Base-by-base conservation (phyloP, 495 filamentous ascomycete genomes). In the Entonaema liquescens region DNA sequence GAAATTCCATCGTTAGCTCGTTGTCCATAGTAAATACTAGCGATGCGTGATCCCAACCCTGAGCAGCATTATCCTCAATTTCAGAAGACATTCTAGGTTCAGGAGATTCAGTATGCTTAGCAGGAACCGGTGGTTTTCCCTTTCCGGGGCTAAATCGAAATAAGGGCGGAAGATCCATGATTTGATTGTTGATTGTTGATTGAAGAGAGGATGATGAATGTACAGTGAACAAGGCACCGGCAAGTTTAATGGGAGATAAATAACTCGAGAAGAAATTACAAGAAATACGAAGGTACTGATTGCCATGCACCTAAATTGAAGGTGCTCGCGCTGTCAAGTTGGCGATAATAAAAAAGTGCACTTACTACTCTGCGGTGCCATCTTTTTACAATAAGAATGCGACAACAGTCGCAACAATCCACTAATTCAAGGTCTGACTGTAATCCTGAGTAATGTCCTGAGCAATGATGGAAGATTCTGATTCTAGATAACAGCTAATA, bases 361-460 rank as follows among this genome's bases (percentile, higher is more conserved):
- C 75, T 68, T 76, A 77, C 75, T 42, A 56, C 65, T 74, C 38
- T 75, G 73, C 4, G 75, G 75, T 21, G 75, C 75, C 75, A 77
- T 77, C 6, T 59, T 65, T 26, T 65, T 26, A 40, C 35, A 35
- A 53, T 44, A 26, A 26, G 28, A 61, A 54, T 52, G 64, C 36
- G 56, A 59, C 58, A 38, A 12, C 23, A 33, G 57, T 60, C 65
- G 56, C 56, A 29, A 21, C 36, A 1, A 31, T 25, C 3, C 19
- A 23, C 23, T 5, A 13, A 53, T 53, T 53, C 26, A 53, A 19
- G 49, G 29, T 26, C 12, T 26, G 26, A 53, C 6, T 29, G 7
- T 11, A 5, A 17, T 11, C 12, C 25, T 25, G 49, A 29, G 23
- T 28, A 53, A 15, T 53, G 12, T n/a, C n/a, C n/a, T n/a, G n/a